A percentile compares a stretch with the other conserved stretches of the same genome.
Conservation (phyloP, 2,329 filamentous ascomycete genomes). For the Xylariaceae sp. region DNA sequence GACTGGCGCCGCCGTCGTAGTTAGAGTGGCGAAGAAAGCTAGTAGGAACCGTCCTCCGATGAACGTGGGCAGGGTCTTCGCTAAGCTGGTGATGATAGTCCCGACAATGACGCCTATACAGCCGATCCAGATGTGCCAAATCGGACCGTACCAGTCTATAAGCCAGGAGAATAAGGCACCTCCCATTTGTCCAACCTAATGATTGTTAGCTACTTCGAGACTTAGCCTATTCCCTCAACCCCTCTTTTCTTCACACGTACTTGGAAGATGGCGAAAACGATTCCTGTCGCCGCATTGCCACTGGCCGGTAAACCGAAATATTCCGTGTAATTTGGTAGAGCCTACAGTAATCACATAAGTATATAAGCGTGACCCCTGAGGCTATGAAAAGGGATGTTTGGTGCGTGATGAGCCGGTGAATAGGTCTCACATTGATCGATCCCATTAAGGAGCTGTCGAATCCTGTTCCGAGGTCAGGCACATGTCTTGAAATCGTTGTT, state of each 20-base stretch:
- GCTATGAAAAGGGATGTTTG: not conserved
- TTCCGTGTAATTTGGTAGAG: slow-evolving; percentile 38
- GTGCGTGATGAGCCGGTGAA: not conserved
- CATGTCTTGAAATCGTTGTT: not conserved
- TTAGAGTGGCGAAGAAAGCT: slow-evolving; percentile 53
- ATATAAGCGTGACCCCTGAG: not conserved
- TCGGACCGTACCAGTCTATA: slow-evolving; percentile 43
- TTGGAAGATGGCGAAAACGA: slow-evolving; percentile 43
- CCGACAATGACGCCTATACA: slow-evolving; percentile 47
- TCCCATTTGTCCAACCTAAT: slow-evolving; percentile 40
- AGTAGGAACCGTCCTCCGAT: slow-evolving; percentile 50
- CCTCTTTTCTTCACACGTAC: slow-evolving; percentile 9
- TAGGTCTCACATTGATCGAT: slow-evolving; percentile 38
- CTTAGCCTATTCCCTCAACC: too few species aligned
- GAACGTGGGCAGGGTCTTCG: slow-evolving; percentile 42
- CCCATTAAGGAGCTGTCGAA: slow-evolving; percentile 43
- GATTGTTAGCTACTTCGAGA: slow-evolving; percentile 4
- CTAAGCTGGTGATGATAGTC: slow-evolving; percentile 46
- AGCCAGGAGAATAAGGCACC: slow-evolving; percentile 42
- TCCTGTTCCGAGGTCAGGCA: slow-evolving; percentile 26
- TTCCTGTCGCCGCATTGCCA: slow-evolving; percentile 40
- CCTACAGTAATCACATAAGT: slow-evolving; percentile 14
- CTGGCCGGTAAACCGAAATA: slow-evolving; percentile 37
- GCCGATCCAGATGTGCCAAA: slow-evolving; percentile 42
- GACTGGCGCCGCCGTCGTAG: slow-evolving; percentile 53